These are phyloP conservation scores for Neurospora sp. DNA, from an alignment of 495 filamentous ascomycete genomes.

Conservation along the genomic window DNA sequence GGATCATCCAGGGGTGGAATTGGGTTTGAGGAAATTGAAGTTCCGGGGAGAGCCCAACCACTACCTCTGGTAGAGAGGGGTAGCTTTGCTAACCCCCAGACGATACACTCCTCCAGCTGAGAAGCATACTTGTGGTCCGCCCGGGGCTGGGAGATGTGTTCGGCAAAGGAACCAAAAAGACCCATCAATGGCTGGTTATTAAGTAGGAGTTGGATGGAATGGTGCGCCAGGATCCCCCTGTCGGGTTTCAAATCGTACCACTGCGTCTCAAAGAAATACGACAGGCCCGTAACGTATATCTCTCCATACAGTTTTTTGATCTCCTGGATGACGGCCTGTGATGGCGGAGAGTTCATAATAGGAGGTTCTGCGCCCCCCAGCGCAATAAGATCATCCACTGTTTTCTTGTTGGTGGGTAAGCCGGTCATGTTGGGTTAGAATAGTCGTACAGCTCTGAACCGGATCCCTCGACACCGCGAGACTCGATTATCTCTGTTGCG, in stretches of 20 bases:
- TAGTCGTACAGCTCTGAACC: not conserved
- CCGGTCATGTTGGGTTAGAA: not conserved
- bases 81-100: conserved; percentile 53
- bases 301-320: conserved; percentile 64
- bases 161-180: conserved; percentile 52
- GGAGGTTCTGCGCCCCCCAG: conserved; percentile 54
- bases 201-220: conserved; percentile 34
- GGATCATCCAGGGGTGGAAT: conserved; percentile 37
- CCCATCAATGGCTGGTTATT: conserved; percentile 50
- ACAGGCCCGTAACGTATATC: conserved; percentile 67
- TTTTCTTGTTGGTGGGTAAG: conserved; percentile 56
- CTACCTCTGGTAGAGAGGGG: conserved; percentile 10
- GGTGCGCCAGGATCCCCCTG: conserved; percentile 9
- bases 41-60: conserved; percentile 21
- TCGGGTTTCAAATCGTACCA: conserved; percentile 58
- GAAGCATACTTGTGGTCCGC: conserved; percentile 50
- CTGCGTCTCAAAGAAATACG: conserved; percentile 71
- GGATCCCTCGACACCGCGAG: not conserved
- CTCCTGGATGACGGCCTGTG: conserved; percentile 51
- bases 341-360: conserved; percentile 41
- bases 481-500: not conserved
- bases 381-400: conserved; percentile 65
- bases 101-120: conserved; percentile 58
- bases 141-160: conserved; percentile 37
- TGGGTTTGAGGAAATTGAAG: not conserved